These are phyloP conservation scores for Verticillium alfalfae DNA, from an alignment of 2,329 filamentous ascomycete genomes.

Conservation along the genomic window DNA sequence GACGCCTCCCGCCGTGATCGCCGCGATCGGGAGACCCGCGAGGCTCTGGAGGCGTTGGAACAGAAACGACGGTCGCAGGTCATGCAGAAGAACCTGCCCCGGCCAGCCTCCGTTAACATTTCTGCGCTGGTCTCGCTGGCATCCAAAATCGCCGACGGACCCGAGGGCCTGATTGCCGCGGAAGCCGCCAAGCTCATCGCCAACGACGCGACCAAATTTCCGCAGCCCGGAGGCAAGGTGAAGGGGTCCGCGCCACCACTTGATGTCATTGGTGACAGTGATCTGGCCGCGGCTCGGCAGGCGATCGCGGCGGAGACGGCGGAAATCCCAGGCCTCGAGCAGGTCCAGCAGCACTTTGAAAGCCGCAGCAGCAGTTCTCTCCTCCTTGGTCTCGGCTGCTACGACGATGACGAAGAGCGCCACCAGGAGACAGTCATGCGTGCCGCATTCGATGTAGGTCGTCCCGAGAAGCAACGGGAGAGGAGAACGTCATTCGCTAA, in stretches of 20 bases:
- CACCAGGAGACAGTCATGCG: conserved; percentile 59
- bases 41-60: conserved; percentile 71
- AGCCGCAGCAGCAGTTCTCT: conserved; percentile 46
- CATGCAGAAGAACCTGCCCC: conserved; percentile 78
- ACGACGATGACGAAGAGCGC: conserved; percentile 71
- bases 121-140: conserved; percentile 57
- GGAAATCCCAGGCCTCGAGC: conserved; percentile 38
- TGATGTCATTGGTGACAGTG: conserved; percentile 62
- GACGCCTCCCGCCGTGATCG: conserved; percentile 70
- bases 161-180: conserved; percentile 64
- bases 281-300: conserved; percentile 68
- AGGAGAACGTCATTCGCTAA: not conserved
- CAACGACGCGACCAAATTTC: conserved; percentile 72
- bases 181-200: conserved; percentile 79
- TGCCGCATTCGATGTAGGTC: conserved; percentile 67
- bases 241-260: conserved; percentile 56
- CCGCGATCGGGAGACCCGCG: conserved; percentile 66
- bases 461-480: not conserved
- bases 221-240: conserved; percentile 62
- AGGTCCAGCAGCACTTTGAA: conserved; percentile 50
- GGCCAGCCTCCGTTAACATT: conserved; percentile 69
- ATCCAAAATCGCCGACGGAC: conserved; percentile 53
- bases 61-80: conserved; percentile 83
- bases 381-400: conserved; percentile 77
- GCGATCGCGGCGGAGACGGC: conserved; percentile 68